phyloP scores from a whole-genome alignment of 352 stramenopile species.

The Phytophthora pluvialis region DNA sequence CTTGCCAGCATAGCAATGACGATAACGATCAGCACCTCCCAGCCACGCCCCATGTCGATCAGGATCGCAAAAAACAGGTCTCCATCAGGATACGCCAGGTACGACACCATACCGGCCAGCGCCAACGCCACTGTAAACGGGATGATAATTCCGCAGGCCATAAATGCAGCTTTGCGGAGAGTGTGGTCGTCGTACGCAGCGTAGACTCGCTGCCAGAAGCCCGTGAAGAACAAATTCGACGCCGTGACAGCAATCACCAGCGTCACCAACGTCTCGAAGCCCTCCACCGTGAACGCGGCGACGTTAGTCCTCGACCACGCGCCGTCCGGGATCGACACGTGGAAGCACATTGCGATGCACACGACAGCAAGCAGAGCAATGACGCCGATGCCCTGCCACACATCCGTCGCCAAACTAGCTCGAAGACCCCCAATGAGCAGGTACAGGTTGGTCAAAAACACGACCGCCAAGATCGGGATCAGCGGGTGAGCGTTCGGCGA shows the following conservation, averaged over 20 bases:
- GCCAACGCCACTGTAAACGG: slow-evolving; percentile 78
- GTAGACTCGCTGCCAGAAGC: slow-evolving; percentile 83
- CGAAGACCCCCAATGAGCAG: slow-evolving; percentile 74
- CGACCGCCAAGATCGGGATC: slow-evolving; percentile 57
- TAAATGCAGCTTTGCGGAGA: slow-evolving; percentile 51
- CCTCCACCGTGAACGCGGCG: slow-evolving; percentile 60
- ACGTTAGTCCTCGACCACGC: slow-evolving; percentile 63
- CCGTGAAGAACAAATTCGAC: slow-evolving; percentile 82
- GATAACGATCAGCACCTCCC: slow-evolving; percentile 74
- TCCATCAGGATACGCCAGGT: slow-evolving; percentile 62
- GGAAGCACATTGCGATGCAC: slow-evolving; percentile 65
- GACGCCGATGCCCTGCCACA: slow-evolving; percentile 75
- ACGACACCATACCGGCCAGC: slow-evolving; percentile 73
- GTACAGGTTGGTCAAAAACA: slow-evolving; percentile 77
- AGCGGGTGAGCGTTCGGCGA: slow-evolving; percentile 54
- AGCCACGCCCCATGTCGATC: slow-evolving; percentile 70
- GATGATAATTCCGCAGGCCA: slow-evolving; percentile 58
- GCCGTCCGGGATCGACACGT: slow-evolving; percentile 55
- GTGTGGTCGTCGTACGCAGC: slow-evolving; percentile 61
- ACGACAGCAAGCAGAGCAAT: slow-evolving; percentile 65
- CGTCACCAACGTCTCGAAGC: slow-evolving; percentile 80
- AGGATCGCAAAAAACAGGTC: slow-evolving; percentile 77
- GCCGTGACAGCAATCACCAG: slow-evolving; percentile 68
- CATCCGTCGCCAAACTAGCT: slow-evolving; percentile 75
- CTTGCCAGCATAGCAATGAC: slow-evolving; percentile 75